These are phyloP conservation scores for Spathaspora boniae DNA, from an alignment of 805 yeast genomes.

Conservation along the genomic window DNA sequence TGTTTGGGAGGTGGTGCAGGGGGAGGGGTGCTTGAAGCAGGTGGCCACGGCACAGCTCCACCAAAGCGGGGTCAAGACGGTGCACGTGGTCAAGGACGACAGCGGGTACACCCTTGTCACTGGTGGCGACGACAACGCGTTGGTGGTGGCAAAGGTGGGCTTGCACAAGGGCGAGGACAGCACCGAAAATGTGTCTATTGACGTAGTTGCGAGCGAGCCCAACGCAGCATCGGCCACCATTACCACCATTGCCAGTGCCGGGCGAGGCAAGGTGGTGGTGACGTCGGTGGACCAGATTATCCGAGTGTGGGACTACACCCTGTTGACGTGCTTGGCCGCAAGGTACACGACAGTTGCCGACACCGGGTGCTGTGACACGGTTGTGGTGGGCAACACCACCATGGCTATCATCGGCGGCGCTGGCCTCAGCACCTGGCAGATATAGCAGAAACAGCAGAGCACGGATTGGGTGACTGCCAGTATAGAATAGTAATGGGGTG, in stretches of 20 bases:
- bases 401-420: constrained; percentile 70
- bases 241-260: constrained; percentile 52
- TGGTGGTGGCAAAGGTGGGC: constrained; percentile 26
- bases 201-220: constrained; percentile 15
- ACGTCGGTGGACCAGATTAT: constrained; percentile 84
- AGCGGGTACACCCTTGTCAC: constrained; percentile 44
- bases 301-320: constrained; percentile 54
- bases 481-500: no score
- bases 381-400: constrained; percentile 20
- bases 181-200: neutral
- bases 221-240: constrained; percentile 86
- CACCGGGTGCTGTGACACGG: constrained; percentile 67
- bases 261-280: constrained; percentile 41
- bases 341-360: constrained; percentile 84
- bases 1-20: constrained; percentile 47
- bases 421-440: constrained; percentile 60
- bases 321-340: constrained; percentile 29
- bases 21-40: no score
- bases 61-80: constrained; percentile 78
- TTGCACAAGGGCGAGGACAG: constrained; percentile 11
- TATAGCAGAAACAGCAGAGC: constrained; percentile 6
- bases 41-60: constrained; percentile 70
- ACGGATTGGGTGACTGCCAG: no score
- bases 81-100: constrained; percentile 23
- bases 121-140: constrained; percentile 93